Base-by-base conservation (phyloP, 2,329 filamentous ascomycete species). In the Aaosphaeria arxii region DNA sequence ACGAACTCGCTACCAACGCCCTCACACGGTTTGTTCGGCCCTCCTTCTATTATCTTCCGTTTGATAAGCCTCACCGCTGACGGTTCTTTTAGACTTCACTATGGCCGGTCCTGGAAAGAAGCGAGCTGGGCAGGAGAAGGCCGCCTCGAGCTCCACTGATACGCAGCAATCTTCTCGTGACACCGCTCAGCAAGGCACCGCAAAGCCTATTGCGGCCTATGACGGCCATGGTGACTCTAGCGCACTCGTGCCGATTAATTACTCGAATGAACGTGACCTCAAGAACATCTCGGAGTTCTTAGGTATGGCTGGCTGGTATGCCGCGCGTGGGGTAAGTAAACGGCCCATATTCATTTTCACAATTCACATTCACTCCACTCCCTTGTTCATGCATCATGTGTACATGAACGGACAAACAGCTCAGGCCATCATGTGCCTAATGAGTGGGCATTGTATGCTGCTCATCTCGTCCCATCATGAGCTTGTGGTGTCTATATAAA, bases 91-190 rank as follows among this genome's bases (percentile, higher is more conserved):
- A 64, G 51, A 52, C 43, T 50, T 45, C 50, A 53, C 46, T 38
- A 75, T 75, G 73, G 69, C 58, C 24, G 69, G 67, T 38, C 58
- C 71, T 40, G 41, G 58, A 1, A 73, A 71, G 62, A 59, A 61
- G 40, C 66, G 62, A 40, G 60, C 59, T 7, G 53, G 66, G 46
- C 51, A 55, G 17, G 60, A 71, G 58, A 58, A 62, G 43, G 50
- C 60, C 43, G 44, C 49, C 29, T 49, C 60, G 29, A 56, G 53
- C 42, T 68, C 64, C 31, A 58, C 61, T 29, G 54, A 63, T 45
- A 61, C 61, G 1, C 58, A 61, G 3, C 57, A 54, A n/a, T 51
- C 50, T 11, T 31, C 24, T 40, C 28, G 24, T 6, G 35, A 47
- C 28, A 52, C 53, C 3, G 61, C 62, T 11, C 56, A 61, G 48